Percentiles rank a stretch among this genome's conserved stretches.
Conservation (phyloP, 441 rosid species). For the Populus hybrid region DNA sequence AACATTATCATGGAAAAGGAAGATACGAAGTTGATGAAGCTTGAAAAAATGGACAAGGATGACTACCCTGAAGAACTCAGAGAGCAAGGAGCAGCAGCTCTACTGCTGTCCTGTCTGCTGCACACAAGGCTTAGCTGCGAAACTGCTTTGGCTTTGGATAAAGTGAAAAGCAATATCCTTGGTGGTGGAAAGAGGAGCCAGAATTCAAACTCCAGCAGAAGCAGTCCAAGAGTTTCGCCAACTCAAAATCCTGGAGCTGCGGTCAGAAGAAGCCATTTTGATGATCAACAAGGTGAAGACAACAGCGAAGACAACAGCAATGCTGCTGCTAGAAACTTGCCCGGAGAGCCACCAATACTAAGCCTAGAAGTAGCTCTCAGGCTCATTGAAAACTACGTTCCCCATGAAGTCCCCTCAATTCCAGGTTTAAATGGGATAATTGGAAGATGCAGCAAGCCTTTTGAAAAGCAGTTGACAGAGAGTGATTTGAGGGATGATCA, state of each 20-base stretch:
- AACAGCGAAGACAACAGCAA: neutral
- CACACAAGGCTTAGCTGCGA: neutral
- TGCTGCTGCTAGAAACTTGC: neutral
- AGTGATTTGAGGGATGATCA: constrained; percentile 20
- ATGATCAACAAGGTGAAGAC: neutral
- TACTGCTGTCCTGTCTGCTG: neutral
- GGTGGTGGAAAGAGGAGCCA: neutral
- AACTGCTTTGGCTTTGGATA: neutral
- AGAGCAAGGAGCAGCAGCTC: neutral
- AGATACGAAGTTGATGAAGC: too few species aligned
- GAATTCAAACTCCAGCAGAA: neutral
- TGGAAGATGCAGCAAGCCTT: constrained; percentile 20
- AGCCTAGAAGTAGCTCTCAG: neutral
- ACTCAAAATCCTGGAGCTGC: too few species aligned
- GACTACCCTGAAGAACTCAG: neutral
- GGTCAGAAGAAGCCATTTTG: neutral
- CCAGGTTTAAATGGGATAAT: constrained; percentile 12
- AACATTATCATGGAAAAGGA: neutral
- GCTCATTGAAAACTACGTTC: neutral
- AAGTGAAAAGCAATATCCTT: neutral
- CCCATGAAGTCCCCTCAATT: neutral
- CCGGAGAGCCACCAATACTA: neutral
- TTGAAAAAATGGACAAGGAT: neutral
- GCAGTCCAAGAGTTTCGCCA: neutral
- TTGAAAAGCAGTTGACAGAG: constrained; percentile 25